Evolutionary conservation across 768 basidiomycete genomes (phyloP), one percentile per base, ranked within the genome.

Genomic region (Mrakia blollopis): DNA sequence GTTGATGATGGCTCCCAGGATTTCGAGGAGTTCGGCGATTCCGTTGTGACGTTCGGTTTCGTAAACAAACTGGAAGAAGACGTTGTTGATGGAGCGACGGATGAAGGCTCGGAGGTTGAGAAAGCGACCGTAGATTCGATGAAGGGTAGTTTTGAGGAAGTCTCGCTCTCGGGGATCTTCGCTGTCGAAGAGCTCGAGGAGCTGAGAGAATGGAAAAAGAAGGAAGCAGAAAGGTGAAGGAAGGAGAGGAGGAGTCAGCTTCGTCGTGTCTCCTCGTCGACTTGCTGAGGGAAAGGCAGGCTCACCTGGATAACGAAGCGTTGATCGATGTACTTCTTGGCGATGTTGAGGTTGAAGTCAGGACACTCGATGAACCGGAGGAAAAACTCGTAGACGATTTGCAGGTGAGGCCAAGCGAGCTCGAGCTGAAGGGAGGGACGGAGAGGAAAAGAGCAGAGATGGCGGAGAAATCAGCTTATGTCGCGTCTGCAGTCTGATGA

Each of bases 341-440:
- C 97, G 79, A 94, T 85, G 83, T 97, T 97, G 79, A 93, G 94
- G 87, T 96, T 98, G 86, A 99, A 98, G 83, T 99, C 97, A 25
- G 92, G 92, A 80, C 90, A 92, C 85, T 99, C 97, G 77, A 99
- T 92, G 82, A 99, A 98, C 54, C 97, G 91, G 44, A 99, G 90
- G 89, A 99, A 99, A 85, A 99, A 98, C 85, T 99, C 97, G 86
- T 99, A 99, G 72, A 99, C 97, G 80, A 99, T 96, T 84, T 99
- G 95, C 74, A 99, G 88, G 84, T 99, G 97, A 57, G 97, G 97
- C 97, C 97, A 99, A 37, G 97, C 97, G 76, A 98, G 91, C 83
- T 99, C 97, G 47, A 50, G 47, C 47, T 50, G 47, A 2, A 50
- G 47, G 13, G 47, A 50, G 47, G 47, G 47, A 50, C 5, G 10